A percentile compares a stretch with the other conserved stretches of the same genome.
Conservation (phyloP, 495 filamentous ascomycete species). For the Delitschia confertaspora region DNA sequence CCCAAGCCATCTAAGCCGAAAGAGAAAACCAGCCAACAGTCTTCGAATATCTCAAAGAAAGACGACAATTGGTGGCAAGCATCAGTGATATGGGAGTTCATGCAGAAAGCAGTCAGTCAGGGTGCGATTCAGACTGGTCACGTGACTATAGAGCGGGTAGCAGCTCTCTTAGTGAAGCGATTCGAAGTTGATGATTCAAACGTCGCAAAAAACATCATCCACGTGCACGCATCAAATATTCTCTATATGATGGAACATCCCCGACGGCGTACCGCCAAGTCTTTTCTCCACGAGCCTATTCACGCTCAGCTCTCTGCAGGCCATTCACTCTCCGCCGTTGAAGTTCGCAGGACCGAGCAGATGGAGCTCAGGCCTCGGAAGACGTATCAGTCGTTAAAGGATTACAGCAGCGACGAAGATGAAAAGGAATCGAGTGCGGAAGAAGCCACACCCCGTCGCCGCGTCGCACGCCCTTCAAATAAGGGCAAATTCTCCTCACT, state of each 20-base stretch:
- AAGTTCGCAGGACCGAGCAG: constrained; percentile 7
- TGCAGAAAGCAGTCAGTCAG: constrained; percentile 22
- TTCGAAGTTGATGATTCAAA: constrained; percentile 20
- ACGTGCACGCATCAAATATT: constrained; percentile 25
- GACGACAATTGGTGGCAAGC: constrained; percentile 30
- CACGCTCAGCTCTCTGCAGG: constrained; percentile 14
- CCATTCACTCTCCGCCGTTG: constrained; percentile 13
- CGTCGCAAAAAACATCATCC: constrained; percentile 14
- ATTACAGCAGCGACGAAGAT: constrained; percentile 1
- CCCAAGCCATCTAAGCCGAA: neutral
- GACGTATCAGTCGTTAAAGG: constrained; percentile 9
- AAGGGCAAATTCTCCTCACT: constrained; percentile 38
- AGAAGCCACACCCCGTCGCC: constrained; percentile 1
- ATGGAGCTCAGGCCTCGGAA: constrained; percentile 17
- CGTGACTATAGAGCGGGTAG: constrained; percentile 12
- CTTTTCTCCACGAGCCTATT: constrained; percentile 14
- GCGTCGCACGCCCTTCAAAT: neutral
- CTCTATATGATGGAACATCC: constrained; percentile 24
- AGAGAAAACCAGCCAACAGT: constrained; percentile 4
- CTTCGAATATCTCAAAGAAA: constrained; percentile 19
- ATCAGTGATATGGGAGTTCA: constrained; percentile 22
- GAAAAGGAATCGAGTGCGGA: neutral
- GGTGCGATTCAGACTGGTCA: constrained; percentile 11
- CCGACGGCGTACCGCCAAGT: constrained; percentile 4
- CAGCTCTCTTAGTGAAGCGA: constrained; percentile 14